These are phyloP conservation scores for Ocimum tenuiflorum DNA, from an alignment of 257 asterid genomes.

Conservation along the genomic window DNA sequence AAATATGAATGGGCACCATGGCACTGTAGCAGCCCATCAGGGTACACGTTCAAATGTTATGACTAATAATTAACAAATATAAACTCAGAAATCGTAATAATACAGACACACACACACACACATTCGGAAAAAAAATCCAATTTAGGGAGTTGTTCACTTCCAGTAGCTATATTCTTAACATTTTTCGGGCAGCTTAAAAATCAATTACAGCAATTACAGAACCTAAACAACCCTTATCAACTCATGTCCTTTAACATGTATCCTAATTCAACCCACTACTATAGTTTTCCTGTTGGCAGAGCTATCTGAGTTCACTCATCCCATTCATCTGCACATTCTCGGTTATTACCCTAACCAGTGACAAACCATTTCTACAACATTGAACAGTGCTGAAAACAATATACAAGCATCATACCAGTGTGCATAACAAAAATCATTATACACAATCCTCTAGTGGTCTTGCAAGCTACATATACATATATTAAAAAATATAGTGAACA, in stretches of 20 bases:
- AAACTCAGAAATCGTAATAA: conserved; percentile 1
- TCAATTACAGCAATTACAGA: not conserved
- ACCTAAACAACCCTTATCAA: not conserved
- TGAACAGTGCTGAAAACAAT: not conserved
- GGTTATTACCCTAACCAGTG: not conserved
- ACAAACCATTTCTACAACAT: not conserved
- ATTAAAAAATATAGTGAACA: not conserved
- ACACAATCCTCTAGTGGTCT: conserved; percentile 10
- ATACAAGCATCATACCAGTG: not conserved
- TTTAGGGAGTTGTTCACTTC: not conserved
- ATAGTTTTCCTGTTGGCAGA: not conserved
- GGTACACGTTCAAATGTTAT: conserved; percentile 6
- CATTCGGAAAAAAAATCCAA: too few species aligned
- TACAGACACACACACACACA: too few species aligned
- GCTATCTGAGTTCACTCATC: not conserved
- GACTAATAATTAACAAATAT: not conserved
- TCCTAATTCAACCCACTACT: not conserved
- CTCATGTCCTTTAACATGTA: not conserved
- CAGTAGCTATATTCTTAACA: not conserved
- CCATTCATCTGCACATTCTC: not conserved
- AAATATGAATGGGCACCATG: too few species aligned
- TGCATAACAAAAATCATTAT: conserved; percentile 5
- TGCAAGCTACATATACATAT: not conserved
- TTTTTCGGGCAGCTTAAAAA: not conserved
- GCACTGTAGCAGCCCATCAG: not conserved